Conservation (phyloP, 1,284 basidiomycete genomes). For the Vanrija humicola region DNA sequence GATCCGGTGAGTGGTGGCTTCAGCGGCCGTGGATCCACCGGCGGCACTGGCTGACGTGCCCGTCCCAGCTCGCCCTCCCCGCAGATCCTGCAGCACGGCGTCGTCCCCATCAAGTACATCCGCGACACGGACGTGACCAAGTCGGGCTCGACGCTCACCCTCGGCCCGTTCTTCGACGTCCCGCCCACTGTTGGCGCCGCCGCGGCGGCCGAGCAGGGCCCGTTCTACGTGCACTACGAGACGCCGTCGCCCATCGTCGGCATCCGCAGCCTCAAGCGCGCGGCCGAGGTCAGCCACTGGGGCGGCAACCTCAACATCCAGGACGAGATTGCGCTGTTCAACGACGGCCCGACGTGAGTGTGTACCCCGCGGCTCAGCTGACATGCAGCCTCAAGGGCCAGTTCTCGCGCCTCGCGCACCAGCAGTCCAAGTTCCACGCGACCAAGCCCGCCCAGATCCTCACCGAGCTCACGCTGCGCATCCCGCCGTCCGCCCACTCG, state of each 20-base stretch:
- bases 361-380: neutral
- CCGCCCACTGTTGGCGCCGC: conserved; percentile 55
- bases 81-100: conserved; percentile 65
- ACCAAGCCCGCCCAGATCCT: conserved; percentile 66
- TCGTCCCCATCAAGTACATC: conserved; percentile 42
- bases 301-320: conserved; percentile 89
- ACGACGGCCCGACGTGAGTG: conserved; percentile 80
- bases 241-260: conserved; percentile 75
- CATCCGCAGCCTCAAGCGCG: conserved; percentile 66
- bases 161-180: conserved; percentile 78
- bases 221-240: conserved; percentile 71
- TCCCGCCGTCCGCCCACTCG: conserved; percentile 74
- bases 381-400: conserved; percentile 78
- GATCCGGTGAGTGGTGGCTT: conserved; percentile 59
- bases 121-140: conserved; percentile 56
- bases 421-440: conserved; percentile 66
- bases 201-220: conserved; percentile 58
- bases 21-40: neutral
- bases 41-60: neutral
- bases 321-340: conserved; percentile 78
- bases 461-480: conserved; percentile 60
- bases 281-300: conserved; percentile 94
- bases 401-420: conserved; percentile 87
- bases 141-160: conserved; percentile 74
- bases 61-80: conserved; percentile 62